Base-by-base conservation (phyloP, 2,329 filamentous ascomycete genomes). In the Alternaria gaisen region DNA sequence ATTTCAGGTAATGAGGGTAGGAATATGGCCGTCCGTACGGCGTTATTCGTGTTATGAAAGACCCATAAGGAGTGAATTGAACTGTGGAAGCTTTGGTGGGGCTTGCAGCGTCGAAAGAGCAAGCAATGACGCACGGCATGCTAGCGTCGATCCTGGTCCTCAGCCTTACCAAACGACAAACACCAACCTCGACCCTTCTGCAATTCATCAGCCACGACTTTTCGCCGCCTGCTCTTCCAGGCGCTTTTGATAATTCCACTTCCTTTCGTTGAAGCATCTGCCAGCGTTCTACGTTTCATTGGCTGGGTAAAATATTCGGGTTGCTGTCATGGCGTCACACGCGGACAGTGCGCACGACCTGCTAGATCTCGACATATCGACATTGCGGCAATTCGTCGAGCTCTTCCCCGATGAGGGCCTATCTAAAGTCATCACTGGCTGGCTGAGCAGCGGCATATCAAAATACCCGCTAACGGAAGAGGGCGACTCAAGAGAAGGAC, bases 331-430 rank as follows among this genome's bases (percentile, higher is more conserved):
- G 76, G 73, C 73, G 63, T 77, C 73, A 64, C 74, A 73, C 48
- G 69, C 66, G 22, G 71, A 78, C 61, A 77, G 76, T 62, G 76
- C 76, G 26, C 75, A 79, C 63, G 73, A 77, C 56, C 46, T 77
- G 38, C 65, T 85, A n/a, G 87, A 92, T 26, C 91, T 93, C 83
- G 94, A 98, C 73, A 86, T 88, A 43, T 87, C 87, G 43, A 83
- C 94, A n/a, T 81, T 99, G 24, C 86, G 90, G 56, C 89, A 93
- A 67, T 99, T 94, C 73, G 90, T 92, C 64, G 82, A 85, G 4
- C 89, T 95, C 68, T 99, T 99, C 69, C 93, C 94, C 0, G 89
- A 93, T 4, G 89, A 89, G 59, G 94, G 95, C 30, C 84, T 98
- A 8, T 89, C 89, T 53, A 93, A 93, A 71, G 88, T 97, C 36